Percentiles rank a stretch among this genome's conserved stretches.
These are phyloP conservation scores for grape (Vitis vinifera) DNA, from an alignment of 164 flowering plant genomes.

Conservation along the genomic window ASM3070453v1 NC_081813.1:2675001-2675500, in stretches of 20 bases:
- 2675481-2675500: conserved; percentile 12
- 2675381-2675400: conserved; percentile 14
- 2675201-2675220: no score
- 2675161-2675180: no score
- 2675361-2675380: conserved; percentile 6
- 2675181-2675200: no score
- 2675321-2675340: conserved; percentile 17
- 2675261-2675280: background rate
- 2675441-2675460: conserved; percentile 1
- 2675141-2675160: no score
- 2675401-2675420: conserved; percentile 11
- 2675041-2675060: no score
- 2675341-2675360: conserved; percentile 21
- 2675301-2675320: background rate
- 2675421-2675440: conserved; percentile 5
- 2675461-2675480: background rate
- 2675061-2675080: no score
- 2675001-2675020: no score
- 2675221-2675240: no score
- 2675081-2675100: background rate
- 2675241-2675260: background rate
- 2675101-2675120: no score
- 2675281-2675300: no score
- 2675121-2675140: no score
- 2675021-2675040: no score